Base-by-base conservation (phyloP, 345 rosid species). In the Euclidium syriacum region DNA sequence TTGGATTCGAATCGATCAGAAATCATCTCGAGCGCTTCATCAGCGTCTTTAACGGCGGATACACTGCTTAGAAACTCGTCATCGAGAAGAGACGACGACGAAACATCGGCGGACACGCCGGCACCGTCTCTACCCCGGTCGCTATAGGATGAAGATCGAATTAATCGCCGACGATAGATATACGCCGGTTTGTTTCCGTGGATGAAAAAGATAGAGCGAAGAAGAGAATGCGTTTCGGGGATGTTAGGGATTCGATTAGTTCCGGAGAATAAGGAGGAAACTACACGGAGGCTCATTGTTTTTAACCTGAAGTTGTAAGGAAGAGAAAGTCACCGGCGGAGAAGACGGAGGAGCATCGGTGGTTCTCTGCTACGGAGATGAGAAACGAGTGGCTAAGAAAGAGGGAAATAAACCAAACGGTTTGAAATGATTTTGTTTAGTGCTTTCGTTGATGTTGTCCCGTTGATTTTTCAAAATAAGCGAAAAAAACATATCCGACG, bases 11-110 rank as follows among this genome's bases (percentile, higher is more conserved):
- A 76, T 10, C 59, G 56, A 53, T 54, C 44, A 6, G 79, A 59
- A 8, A 90, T 77, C 2, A 85, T 64, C 46, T 68, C 46, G 32
- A 94, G 67, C 4, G 83, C 99, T 74, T 87, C 90, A 33, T 66
- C 63, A 6, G 97, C 90, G 43, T 84, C 88, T 57, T 77, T 73
- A 40, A 81, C 83, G 39, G 71, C 67, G 7, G 91, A 76, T 33
- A 81, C 78, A 49, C 77, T 67, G 17, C 56, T 38, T 5, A 88
- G 73, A 62, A 80, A 47, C 42, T 78, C 79, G 33, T 84, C 82
- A 27, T 73, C 67, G 26, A 77, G 38, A 18, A 81, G 56, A 38
- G 76, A 56, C 17, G 57, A 58, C 19, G 58, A 51, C 25, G 68
- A 73, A 53, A 64, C 67, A 24, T 46, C 66, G 44, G 69, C 42